Percentiles rank a stretch among this genome's conserved stretches.
These are phyloP conservation scores for Pseudozyma sp. DNA, from an alignment of 1,284 basidiomycete species.

Conservation along the genomic window DNA sequence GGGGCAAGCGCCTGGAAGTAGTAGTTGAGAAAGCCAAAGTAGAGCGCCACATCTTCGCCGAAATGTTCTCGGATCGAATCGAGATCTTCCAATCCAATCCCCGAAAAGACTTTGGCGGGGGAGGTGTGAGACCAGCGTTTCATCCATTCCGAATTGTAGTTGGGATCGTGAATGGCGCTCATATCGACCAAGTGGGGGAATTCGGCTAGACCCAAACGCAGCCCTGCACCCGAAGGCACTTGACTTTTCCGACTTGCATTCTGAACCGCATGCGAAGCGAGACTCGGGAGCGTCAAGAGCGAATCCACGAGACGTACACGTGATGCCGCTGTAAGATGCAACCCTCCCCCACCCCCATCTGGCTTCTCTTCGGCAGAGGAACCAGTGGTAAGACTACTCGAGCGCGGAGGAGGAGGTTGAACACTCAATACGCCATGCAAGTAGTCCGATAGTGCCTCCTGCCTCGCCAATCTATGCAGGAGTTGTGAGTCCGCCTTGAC, in stretches of 20 bases:
- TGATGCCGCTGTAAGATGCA: slow-evolving; percentile 51
- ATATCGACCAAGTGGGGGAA: slow-evolving; percentile 66
- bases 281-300: slow-evolving; percentile 49
- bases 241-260: slow-evolving; percentile 13
- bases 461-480: slow-evolving; percentile 26
- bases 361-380: neutral
- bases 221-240: slow-evolving; percentile 52
- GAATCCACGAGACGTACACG: slow-evolving; percentile 56
- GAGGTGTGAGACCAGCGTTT: slow-evolving; percentile 56
- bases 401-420: slow-evolving; percentile 33
- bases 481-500: slow-evolving; percentile 49
- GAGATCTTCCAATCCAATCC: slow-evolving; percentile 56
- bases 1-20: slow-evolving; percentile 64
- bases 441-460: slow-evolving; percentile 58
- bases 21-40: slow-evolving; percentile 66
- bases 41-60: slow-evolving; percentile 67
- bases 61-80: slow-evolving; percentile 65
- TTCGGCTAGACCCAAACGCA: slow-evolving; percentile 38
- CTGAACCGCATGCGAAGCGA: slow-evolving; percentile 25
- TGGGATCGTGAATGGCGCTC: slow-evolving; percentile 62
- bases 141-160: slow-evolving; percentile 63
- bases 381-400: slow-evolving; percentile 22
- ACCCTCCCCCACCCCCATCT: neutral
- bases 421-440: slow-evolving; percentile 58
- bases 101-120: slow-evolving; percentile 39